Evolutionary conservation across 768 basidiomycete genomes (phyloP).

Genomic region (Mycena pura): DNA sequence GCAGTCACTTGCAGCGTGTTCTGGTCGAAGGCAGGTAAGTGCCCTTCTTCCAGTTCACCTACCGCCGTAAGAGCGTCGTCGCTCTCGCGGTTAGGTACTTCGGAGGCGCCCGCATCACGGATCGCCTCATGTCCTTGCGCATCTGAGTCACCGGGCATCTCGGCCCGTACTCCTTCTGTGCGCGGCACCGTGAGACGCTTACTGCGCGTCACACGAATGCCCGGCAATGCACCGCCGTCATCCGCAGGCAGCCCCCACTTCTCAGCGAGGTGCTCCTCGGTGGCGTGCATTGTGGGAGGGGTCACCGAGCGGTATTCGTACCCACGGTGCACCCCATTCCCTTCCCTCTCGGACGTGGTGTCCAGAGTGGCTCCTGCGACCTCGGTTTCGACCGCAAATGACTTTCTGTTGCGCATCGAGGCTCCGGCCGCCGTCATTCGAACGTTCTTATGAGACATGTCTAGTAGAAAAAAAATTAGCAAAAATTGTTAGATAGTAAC

Average conservation of each 20-base stretch:
- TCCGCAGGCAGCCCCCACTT: conserved; percentile 3
- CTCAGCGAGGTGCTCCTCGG: not conserved
- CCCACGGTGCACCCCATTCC: not conserved
- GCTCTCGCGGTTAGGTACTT: too few species aligned
- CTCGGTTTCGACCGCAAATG: not conserved
- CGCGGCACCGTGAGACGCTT: not conserved
- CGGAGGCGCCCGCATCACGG: too few species aligned
- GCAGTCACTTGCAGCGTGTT: too few species aligned
- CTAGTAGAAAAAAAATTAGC: conserved; percentile 12
- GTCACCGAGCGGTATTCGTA: not conserved
- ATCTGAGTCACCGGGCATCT: not conserved
- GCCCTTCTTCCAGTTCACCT: too few species aligned
- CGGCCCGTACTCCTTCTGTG: too few species aligned
- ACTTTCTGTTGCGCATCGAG: not conserved
- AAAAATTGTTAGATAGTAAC: conserved; percentile 4
- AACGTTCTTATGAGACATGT: not conserved
- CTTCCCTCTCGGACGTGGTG: not conserved
- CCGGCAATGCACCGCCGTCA: not conserved
- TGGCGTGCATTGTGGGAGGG: not conserved
- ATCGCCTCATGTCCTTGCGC: not conserved
- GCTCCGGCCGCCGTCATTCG: not conserved
- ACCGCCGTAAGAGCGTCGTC: too few species aligned
- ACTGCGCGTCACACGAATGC: not conserved
- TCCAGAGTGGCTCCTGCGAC: not conserved
- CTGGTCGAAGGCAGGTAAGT: too few species aligned